These are phyloP conservation scores for Lichtheimia ramosa DNA, from an alignment of 371 early-diverging fungal species.

Conservation along the genomic window DNA sequence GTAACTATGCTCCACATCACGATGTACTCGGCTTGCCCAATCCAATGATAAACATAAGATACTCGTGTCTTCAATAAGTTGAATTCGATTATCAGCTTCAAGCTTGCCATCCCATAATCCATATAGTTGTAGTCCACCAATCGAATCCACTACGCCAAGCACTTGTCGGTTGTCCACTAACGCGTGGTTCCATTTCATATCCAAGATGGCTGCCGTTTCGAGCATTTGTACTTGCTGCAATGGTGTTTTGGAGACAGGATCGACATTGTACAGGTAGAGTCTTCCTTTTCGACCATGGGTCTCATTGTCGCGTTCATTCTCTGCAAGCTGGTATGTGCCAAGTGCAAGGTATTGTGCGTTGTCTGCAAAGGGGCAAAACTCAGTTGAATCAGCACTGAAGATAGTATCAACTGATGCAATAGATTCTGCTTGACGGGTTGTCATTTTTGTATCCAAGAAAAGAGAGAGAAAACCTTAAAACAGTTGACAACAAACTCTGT, in stretches of 20 bases:
- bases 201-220: slow-evolving; percentile 77
- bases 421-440: slow-evolving; percentile 1
- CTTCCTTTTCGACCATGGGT: slow-evolving; percentile 39
- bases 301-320: slow-evolving; percentile 33
- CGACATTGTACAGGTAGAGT: slow-evolving; percentile 31
- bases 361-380: slow-evolving; percentile 70
- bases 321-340: slow-evolving; percentile 80
- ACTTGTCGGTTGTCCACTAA: slow-evolving; percentile 39
- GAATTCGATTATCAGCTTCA: slow-evolving; percentile 30
- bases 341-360: slow-evolving; percentile 57
- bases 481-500: no score
- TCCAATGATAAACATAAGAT: slow-evolving; percentile 86
- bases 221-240: slow-evolving; percentile 41
- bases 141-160: slow-evolving; percentile 65
- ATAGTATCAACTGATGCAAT: slow-evolving; percentile 65
- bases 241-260: slow-evolving; percentile 5
- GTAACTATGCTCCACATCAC: slow-evolving; percentile 5
- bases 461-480: not conserved
- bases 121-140: slow-evolving; percentile 58
- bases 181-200: slow-evolving; percentile 81
- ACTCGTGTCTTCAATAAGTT: slow-evolving; percentile 43
- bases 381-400: slow-evolving; percentile 81
- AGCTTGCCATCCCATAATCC: slow-evolving; percentile 36
- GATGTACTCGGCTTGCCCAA: slow-evolving; percentile 76
- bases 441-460: not conserved